Evolutionary conservation across 169 alveolate genomes (phyloP), one percentile per base, ranked within the genome.

Genomic region (Besnoitia besnoiti): DNA sequence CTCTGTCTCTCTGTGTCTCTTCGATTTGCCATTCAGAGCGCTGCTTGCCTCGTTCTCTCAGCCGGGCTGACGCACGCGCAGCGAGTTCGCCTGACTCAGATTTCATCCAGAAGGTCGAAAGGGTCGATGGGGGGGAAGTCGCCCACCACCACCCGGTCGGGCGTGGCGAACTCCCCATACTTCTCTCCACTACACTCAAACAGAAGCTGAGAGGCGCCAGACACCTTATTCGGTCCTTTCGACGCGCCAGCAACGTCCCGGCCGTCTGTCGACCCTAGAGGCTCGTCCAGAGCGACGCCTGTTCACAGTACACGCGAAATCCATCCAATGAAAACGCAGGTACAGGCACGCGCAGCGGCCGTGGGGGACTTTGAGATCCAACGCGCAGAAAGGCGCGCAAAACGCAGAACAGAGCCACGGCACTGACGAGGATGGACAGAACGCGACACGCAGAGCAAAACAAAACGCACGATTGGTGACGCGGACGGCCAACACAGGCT

Each of bases 231-330:
- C 44, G 77, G 39, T 47, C 55, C 82, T 62, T 33, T 67, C 47
- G 80, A 82, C 30, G 90, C 90, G 12, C 24, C 40, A 12, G 33
- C 3, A 4, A 5, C 44, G 55, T 96, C 94, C 33, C 92, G 79
- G n/a, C 99, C 99, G 95, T 97, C 98, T 47, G 97, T 95, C 92
- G 95, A 96, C 46, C 98, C 98, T 79, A 96, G 75, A 14, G 99
- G 98, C 91, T 98, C 99, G 95, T 98, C 99, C 61, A 98, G 94
- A 27, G 93, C 95, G 67, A 98, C 96, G 40, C 99, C 98, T 93
- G 95, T 95, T 95, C 50, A 10, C 21, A 61, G 40, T 8, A 55
- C 67, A 55, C 24, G 67, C 67, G 24, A 55, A 55, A 16, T 55
- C 4, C 30, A 10, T 21, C 12, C 67, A n/a, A 55, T 0, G 67